Percentiles rank a stretch among this genome's conserved stretches.
These are phyloP conservation scores for Eucalyptus regnans DNA, from an alignment of 345 rosid species.

Conservation along the genomic window DNA sequence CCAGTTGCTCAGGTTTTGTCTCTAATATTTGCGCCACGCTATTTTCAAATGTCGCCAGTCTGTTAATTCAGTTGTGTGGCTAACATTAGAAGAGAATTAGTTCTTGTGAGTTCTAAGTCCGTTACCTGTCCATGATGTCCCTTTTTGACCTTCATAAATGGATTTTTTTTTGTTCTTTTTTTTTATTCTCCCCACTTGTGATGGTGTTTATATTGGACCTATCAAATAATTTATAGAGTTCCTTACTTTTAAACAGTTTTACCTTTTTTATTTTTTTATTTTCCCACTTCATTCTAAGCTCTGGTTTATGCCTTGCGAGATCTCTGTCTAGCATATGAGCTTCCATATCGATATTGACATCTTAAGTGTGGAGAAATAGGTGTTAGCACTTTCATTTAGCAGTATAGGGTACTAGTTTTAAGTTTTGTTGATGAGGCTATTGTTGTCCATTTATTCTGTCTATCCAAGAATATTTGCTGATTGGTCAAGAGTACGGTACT, in stretches of 20 bases:
- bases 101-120: neutral
- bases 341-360: neutral
- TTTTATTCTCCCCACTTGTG: neutral
- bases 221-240: neutral
- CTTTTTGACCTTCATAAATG: neutral
- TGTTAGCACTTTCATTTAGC: neutral
- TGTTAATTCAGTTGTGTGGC: neutral
- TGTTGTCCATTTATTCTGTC: neutral
- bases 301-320: neutral
- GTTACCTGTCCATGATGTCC: neutral
- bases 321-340: neutral
- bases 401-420: neutral
- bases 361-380: neutral
- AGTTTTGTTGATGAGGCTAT: neutral
- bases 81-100: neutral
- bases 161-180: neutral
- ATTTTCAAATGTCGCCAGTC: neutral
- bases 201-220: neutral
- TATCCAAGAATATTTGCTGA: neutral
- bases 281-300: neutral
- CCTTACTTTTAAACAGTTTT: neutral
- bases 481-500: neutral
- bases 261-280: neutral
- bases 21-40: neutral
- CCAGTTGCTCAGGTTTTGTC: conserved; percentile 59